Conservation (phyloP, 2,329 filamentous ascomycete species). For the Cryphonectria japonica region DNA sequence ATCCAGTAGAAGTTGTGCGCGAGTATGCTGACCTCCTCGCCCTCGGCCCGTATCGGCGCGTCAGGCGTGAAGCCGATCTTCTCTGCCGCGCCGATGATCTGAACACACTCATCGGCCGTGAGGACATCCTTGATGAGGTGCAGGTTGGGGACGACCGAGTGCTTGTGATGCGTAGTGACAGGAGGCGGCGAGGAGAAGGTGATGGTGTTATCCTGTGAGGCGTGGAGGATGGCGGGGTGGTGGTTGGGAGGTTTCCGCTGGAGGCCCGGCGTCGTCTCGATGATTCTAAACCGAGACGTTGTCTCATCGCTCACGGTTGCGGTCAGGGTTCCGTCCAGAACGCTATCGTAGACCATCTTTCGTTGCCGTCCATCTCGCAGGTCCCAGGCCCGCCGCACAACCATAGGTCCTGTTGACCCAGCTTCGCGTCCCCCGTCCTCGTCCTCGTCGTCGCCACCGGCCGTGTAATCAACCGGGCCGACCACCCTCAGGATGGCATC, state of each 20-base stretch:
- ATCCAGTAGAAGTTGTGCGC: constrained; percentile 79
- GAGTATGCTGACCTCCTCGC: constrained; percentile 66
- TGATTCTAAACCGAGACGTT: constrained; percentile 50
- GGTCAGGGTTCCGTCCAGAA: constrained; percentile 61
- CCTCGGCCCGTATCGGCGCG: constrained; percentile 66
- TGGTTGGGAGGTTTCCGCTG: constrained; percentile 70
- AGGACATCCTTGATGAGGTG: constrained; percentile 64
- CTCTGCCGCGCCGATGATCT: constrained; percentile 70
- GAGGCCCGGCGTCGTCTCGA: constrained; percentile 64
- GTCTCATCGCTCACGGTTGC: constrained; percentile 38
- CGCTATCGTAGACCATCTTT: constrained; percentile 57
- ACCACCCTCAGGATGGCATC: constrained; percentile 68
- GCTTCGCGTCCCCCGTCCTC: not conserved
- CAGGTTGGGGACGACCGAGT: constrained; percentile 66
- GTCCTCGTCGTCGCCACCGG: constrained; percentile 34
- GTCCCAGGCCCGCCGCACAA: constrained; percentile 65
- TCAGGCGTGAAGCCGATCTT: constrained; percentile 69
- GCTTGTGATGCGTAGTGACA: constrained; percentile 57
- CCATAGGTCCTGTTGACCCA: constrained; percentile 48
- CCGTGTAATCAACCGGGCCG: constrained; percentile 60
- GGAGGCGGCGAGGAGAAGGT: constrained; percentile 47
- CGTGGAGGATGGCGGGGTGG: constrained; percentile 67
- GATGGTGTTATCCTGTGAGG: constrained; percentile 61
- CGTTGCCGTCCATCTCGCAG: constrained; percentile 49
- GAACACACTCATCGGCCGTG: constrained; percentile 62